phyloP scores from a whole-genome alignment of 2,329 filamentous ascomycete genomes.

The Gaeumannomyces sp. region DNA sequence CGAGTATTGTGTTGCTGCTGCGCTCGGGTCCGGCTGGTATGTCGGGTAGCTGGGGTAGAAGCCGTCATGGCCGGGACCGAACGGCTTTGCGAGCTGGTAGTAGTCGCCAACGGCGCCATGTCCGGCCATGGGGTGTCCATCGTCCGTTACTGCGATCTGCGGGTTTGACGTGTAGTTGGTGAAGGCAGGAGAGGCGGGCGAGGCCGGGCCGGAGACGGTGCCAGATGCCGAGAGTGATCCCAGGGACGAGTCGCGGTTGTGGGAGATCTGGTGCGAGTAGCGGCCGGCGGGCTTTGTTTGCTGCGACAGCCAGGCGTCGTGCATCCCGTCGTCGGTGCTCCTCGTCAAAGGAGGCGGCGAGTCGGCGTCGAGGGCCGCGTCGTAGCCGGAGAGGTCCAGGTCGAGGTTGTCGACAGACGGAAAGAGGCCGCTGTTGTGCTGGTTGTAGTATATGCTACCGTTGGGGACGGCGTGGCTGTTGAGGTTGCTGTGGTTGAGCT shows the following conservation, averaged over 20 bases:
- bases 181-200: slow-evolving; percentile 49
- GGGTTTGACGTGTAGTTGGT: slow-evolving; percentile 38
- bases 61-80: slow-evolving; percentile 24
- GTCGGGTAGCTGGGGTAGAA: slow-evolving; percentile 36
- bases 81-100: slow-evolving; percentile 40
- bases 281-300: slow-evolving; percentile 3
- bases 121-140: slow-evolving; percentile 23
- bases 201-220: slow-evolving; percentile 55
- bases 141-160: slow-evolving; percentile 49
- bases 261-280: slow-evolving; percentile 22
- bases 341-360: slow-evolving; percentile 5
- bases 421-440: not conserved
- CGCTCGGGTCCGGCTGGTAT: slow-evolving; percentile 28
- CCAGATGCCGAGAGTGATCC: slow-evolving; percentile 55
- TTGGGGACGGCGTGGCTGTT: not conserved
- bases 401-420: slow-evolving; percentile 1
- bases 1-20: slow-evolving; percentile 33
- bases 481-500: not conserved
- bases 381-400: not conserved
- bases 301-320: slow-evolving; percentile 3
- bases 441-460: not conserved
- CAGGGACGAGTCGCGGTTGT: slow-evolving; percentile 55
- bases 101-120: slow-evolving; percentile 30
- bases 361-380: slow-evolving; percentile 7
- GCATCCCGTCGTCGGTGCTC: slow-evolving; percentile 7